phyloP scores from a whole-genome alignment of 345 rosid species.

The Angophora floribunda region DNA sequence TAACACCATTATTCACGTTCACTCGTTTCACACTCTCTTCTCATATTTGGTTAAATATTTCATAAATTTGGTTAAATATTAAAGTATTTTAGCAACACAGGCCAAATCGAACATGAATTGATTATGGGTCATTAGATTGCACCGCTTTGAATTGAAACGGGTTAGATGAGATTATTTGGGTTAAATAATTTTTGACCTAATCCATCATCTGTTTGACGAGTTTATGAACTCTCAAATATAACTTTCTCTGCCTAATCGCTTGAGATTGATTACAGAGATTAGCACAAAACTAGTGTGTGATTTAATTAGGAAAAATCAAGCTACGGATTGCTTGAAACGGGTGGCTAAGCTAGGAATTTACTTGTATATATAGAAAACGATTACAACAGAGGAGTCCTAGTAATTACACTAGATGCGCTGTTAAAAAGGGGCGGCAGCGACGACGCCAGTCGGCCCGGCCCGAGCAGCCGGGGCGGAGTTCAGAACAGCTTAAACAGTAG shows the following conservation, averaged over 20 bases:
- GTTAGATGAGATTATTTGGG: background rate
- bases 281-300: background rate
- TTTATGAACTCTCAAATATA: too few relatives aligned
- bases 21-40: background rate
- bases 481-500: slow-evolving; percentile 45
- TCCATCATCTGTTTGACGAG: fast-evolving
- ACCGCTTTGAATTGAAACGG: too few relatives aligned
- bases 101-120: background rate
- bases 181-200: fast-evolving
- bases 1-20: too few relatives aligned
- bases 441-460: background rate
- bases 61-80: too few relatives aligned
- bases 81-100: too few relatives aligned
- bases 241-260: background rate
- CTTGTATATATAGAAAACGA: background rate
- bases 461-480: background rate
- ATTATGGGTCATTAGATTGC: too few relatives aligned
- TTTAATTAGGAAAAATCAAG: background rate
- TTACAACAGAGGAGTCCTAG: background rate
- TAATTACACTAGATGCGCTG: background rate
- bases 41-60: background rate
- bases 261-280: background rate
- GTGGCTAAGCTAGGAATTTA: background rate
- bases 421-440: background rate
- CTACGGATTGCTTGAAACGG: background rate